Evolutionary conservation across 129 eudicot genomes (phyloP).

Genomic region (Cynara cardunculus): DNA sequence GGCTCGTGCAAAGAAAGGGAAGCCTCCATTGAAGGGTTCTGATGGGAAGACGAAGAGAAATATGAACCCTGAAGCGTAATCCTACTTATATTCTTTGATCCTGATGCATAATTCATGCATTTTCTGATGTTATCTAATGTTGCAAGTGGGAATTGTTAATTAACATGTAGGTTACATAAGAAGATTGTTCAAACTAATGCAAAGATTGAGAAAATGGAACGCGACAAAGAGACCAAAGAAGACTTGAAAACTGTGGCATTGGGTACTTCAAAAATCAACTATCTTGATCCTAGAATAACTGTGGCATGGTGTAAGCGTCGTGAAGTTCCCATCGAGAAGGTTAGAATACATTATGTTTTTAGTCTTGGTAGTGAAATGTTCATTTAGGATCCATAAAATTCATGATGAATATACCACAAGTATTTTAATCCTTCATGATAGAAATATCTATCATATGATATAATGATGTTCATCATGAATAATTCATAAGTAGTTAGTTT

Average conservation of each 20-base stretch:
- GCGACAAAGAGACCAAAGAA: conserved; percentile 77
- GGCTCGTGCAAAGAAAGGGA: conserved; percentile 85
- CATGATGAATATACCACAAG: neutral
- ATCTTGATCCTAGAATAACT: conserved; percentile 95
- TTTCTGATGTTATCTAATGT: neutral
- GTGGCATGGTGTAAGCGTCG: conserved; percentile 99
- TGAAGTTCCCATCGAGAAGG: conserved; percentile 99
- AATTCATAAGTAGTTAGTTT: neutral
- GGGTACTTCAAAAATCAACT: conserved; percentile 96
- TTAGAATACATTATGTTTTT: conserved; percentile 2
- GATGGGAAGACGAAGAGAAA: conserved; percentile 82
- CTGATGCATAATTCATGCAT: neutral
- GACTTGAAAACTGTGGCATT: conserved; percentile 89
- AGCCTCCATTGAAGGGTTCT: conserved; percentile 71
- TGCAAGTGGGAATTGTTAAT: neutral
- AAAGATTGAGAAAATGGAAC: conserved; percentile 82
- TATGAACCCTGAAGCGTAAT: conserved; percentile 83
- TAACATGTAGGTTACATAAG: conserved; percentile 58
- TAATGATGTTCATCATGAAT: neutral
- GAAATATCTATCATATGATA: too few species aligned
- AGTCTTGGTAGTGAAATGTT: neutral
- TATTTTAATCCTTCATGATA: neutral
- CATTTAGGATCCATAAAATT: neutral
- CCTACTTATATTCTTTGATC: neutral
- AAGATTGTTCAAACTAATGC: conserved; percentile 71